Percentiles rank a stretch among this genome's conserved stretches.
phyloP scores from a whole-genome alignment of 805 yeast species.

The Vanderwaltozyma polyspora region DNA sequence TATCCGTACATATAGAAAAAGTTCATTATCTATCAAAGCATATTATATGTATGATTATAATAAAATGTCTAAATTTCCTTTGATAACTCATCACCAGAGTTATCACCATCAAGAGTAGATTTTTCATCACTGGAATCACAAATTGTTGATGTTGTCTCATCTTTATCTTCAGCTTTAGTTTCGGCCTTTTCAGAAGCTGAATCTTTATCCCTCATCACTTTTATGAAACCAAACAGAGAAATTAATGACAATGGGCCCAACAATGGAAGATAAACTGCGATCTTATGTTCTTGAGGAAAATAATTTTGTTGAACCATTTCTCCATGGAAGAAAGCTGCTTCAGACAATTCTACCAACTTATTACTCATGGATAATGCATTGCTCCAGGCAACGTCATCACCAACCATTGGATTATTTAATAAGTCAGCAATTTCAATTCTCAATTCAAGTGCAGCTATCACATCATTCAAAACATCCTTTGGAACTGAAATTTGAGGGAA shows the following conservation, averaged over 20 bases:
- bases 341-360: slow-evolving; percentile 26
- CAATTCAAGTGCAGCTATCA: slow-evolving; percentile 37
- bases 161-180: too few species aligned
- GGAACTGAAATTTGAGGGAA: slow-evolving; percentile 81
- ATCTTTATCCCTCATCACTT: slow-evolving; percentile 31
- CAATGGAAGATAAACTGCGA: slow-evolving; percentile 87
- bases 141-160: too few species aligned
- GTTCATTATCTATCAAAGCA: too few species aligned
- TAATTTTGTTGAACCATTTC: slow-evolving; percentile 92
- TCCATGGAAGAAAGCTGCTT: slow-evolving; percentile 78
- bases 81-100: too few species aligned
- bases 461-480: slow-evolving; percentile 49
- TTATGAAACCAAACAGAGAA: slow-evolving; percentile 38
- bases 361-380: slow-evolving; percentile 51
- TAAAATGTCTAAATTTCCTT: too few species aligned
- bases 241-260: slow-evolving; percentile 79
- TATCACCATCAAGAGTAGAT: too few species aligned
- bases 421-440: slow-evolving; percentile 24
- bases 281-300: slow-evolving; percentile 90
- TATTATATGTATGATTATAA: too few species aligned
- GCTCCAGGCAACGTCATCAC: slow-evolving; percentile 30
- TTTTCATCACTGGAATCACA: too few species aligned
- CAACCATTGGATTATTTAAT: slow-evolving; percentile 21
- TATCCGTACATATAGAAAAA: too few species aligned
- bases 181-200: too few species aligned